Conservation (phyloP, 305 asterid species). For the Coffea humblotiana region DNA sequence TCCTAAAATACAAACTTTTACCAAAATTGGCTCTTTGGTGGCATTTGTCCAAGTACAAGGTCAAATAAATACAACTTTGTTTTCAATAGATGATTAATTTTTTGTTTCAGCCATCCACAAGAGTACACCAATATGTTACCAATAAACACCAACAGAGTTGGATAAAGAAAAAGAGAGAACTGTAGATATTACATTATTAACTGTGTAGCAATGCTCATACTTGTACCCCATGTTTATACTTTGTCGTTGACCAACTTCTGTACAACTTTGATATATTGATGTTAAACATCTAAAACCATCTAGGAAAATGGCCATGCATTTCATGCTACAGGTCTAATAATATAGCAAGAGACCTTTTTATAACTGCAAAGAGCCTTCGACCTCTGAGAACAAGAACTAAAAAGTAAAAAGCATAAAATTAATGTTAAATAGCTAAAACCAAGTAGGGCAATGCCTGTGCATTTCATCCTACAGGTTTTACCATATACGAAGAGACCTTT, state of each 20-base stretch:
- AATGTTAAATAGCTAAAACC: too few relatives aligned
- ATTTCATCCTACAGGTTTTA: neutral
- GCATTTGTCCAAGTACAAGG: neutral
- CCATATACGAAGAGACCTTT: neutral
- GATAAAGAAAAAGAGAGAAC: neutral
- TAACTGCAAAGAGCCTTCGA: too few relatives aligned
- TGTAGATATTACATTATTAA: too few relatives aligned
- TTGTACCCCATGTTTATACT: neutral
- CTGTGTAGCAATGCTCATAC: neutral
- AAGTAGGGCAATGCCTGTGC: neutral
- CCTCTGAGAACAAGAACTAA: neutral
- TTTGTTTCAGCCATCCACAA: neutral
- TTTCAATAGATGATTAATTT: neutral
- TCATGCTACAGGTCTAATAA: neutral
- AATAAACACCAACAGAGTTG: neutral
- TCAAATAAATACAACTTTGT: too few relatives aligned
- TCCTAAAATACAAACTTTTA: neutral
- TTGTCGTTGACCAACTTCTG: neutral
- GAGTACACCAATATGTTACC: neutral
- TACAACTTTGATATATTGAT: neutral
- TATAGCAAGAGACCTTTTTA: too few relatives aligned
- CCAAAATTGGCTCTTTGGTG: neutral
- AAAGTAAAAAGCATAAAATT: neutral
- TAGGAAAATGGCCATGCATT: neutral
- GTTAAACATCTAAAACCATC: too few relatives aligned